Evolutionary conservation across 2,329 filamentous ascomycete species (phyloP).

Genomic region (Penicillium sp.): DNA sequence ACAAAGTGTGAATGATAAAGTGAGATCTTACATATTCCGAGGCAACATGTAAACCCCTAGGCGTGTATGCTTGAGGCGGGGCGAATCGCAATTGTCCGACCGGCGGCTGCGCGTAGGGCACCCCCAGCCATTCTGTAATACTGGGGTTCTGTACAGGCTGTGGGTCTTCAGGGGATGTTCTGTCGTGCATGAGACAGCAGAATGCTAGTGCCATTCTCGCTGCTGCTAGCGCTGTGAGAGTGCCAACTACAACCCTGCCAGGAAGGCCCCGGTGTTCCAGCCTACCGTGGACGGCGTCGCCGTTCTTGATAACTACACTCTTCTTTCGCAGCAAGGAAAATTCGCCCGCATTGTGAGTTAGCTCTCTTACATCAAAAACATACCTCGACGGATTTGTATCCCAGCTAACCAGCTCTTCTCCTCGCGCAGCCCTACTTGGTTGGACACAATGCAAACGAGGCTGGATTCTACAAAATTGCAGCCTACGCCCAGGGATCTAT

Average conservation of each 20-base stretch:
- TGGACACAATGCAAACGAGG: conserved; percentile 55
- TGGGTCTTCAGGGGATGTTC: conserved; percentile 34
- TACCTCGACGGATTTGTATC: background rate
- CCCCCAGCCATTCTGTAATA: conserved; percentile 35
- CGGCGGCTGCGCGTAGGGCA: conserved; percentile 36
- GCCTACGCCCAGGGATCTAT: conserved; percentile 48
- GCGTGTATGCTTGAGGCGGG: conserved; percentile 27
- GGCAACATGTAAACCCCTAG: background rate
- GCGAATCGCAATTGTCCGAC: conserved; percentile 35
- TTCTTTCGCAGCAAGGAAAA: conserved; percentile 4
- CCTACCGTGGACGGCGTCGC: conserved; percentile 49
- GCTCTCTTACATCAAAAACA: background rate
- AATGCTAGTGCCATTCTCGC: conserved; percentile 28
- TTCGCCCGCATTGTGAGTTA: conserved; percentile 1
- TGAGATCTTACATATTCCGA: conserved; percentile 2
- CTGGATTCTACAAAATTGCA: conserved; percentile 55
- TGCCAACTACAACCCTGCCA: conserved; percentile 37
- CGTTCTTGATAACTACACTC: conserved; percentile 52
- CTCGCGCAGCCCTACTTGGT: conserved; percentile 45
- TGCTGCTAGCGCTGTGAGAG: conserved; percentile 46
- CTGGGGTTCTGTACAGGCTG: conserved; percentile 39
- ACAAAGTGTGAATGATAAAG: background rate
- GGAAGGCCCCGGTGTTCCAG: conserved; percentile 46
- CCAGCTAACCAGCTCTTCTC: background rate
- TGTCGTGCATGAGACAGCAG: conserved; percentile 46